phyloP scores from a whole-genome alignment of 2,329 filamentous ascomycete species.

The Sporothrix pseudoabietina region DNA sequence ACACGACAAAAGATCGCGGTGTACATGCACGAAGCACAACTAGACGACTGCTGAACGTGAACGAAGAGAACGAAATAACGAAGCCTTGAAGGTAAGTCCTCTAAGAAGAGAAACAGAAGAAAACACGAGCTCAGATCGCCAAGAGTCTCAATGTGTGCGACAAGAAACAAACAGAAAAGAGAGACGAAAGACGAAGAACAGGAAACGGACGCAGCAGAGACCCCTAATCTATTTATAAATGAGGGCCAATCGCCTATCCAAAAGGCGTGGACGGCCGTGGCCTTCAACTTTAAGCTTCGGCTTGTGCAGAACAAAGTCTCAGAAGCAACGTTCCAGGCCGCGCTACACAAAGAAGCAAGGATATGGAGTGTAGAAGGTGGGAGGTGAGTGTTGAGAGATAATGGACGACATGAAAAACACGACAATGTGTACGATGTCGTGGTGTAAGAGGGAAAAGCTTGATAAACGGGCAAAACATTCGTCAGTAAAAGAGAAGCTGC shows the following conservation, averaged over 20 bases:
- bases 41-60: no score
- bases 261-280: background rate
- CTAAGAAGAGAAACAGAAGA: background rate
- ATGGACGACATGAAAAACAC: background rate
- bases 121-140: background rate
- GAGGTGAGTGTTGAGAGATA: background rate
- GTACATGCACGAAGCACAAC: background rate
- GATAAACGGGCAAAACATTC: background rate
- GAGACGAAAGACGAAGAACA: background rate
- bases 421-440: background rate
- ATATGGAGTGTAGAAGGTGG: background rate
- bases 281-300: conserved; percentile 15
- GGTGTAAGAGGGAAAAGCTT: background rate
- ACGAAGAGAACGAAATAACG: background rate
- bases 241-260: background rate
- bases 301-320: conserved; percentile 18
- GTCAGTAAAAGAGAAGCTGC: background rate
- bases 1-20: background rate
- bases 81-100: no score
- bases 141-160: conserved; percentile 3
- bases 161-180: conserved; percentile 1
- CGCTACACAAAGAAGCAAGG: conserved; percentile 13
- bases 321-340: conserved; percentile 14
- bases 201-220: background rate
- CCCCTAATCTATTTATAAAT: background rate